Percentiles rank a stretch among this genome's conserved stretches.
Conservation (phyloP, 2,329 filamentous ascomycete species). For the Pseudopyricularia cyperi region DNA sequence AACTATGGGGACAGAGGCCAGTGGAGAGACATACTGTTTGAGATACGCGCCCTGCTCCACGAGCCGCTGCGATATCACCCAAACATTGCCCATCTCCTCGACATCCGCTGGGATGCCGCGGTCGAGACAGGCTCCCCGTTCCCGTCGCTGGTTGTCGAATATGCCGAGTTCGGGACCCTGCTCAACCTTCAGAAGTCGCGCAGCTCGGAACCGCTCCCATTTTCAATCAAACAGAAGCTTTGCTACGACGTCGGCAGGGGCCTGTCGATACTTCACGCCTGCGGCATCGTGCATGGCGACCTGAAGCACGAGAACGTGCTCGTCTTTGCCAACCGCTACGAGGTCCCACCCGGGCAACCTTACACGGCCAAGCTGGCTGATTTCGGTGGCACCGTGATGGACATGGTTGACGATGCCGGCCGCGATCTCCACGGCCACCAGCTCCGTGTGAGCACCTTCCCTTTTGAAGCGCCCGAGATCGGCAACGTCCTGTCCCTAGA, state of each 20-base stretch:
- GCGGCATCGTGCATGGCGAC: constrained; percentile 6
- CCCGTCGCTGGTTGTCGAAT: constrained; percentile 5
- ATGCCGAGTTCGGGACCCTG: constrained; percentile 6
- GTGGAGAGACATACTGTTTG: constrained; percentile 7
- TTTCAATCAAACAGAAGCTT: constrained; percentile 8
- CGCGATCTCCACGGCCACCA: neutral
- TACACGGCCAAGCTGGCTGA: constrained; percentile 8
- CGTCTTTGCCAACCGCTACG: constrained; percentile 10
- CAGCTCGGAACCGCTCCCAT: constrained; percentile 2
- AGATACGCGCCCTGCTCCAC: constrained; percentile 7
- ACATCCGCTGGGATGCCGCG: constrained; percentile 6
- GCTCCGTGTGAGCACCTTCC: constrained; percentile 5
- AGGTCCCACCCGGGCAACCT: constrained; percentile 4
- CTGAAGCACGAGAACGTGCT: constrained; percentile 6
- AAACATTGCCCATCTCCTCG: constrained; percentile 6
- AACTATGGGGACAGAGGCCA: neutral
- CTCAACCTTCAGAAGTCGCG: constrained; percentile 4
- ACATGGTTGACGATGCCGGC: constrained; percentile 2
- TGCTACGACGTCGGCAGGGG: constrained; percentile 8
- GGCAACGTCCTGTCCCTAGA: constrained; percentile 1
- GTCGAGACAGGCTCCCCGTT: constrained; percentile 6
- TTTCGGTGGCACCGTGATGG: constrained; percentile 8
- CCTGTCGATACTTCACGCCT: constrained; percentile 3
- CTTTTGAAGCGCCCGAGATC: constrained; percentile 7
- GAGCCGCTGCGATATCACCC: constrained; percentile 8